Base-by-base conservation (phyloP, 139 green algal species). In the Zygnema circumcarinatum region DNA sequence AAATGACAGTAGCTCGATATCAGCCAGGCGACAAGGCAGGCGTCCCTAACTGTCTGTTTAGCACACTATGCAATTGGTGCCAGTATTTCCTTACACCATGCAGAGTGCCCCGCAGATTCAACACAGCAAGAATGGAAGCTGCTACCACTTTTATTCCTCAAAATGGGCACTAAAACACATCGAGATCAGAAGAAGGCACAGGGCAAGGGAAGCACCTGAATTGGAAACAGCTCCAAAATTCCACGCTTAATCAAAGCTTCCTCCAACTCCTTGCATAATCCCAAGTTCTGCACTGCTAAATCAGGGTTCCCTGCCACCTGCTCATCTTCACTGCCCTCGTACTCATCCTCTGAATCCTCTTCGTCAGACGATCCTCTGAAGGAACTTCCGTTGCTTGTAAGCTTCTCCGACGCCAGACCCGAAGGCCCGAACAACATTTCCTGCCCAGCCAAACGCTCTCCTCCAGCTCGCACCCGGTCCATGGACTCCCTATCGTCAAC, bases 131-230 rank as follows among this genome's bases (percentile, higher is more conserved):
- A n/a, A n/a, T n/a, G n/a, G n/a, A n/a, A n/a, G n/a, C n/a, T n/a
- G n/a, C n/a, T n/a, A n/a, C n/a, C n/a, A n/a, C n/a, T n/a, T n/a
- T n/a, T n/a, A n/a, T n/a, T n/a, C n/a, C n/a, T n/a, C n/a, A n/a
- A n/a, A n/a, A n/a, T n/a, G n/a, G n/a, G n/a, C n/a, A n/a, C n/a
- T n/a, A n/a, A n/a, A n/a, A n/a, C n/a, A n/a, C n/a, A n/a, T n/a
- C n/a, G n/a, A n/a, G n/a, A n/a, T n/a, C n/a, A n/a, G n/a, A n/a
- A n/a, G n/a, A n/a, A n/a, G n/a, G n/a, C n/a, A n/a, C n/a, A n/a
- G n/a, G n/a, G n/a, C n/a, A n/a, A n/a, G n/a, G n/a, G n/a, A n/a
- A 36, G 75, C 78, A 90, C 85, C 85, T 90, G 85, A 47, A 90
- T 90, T 52, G 85, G 85, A 69, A 90, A 90, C 22, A 90, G 76